These are phyloP conservation scores for Dactylella cylindrospora DNA, from an alignment of 2,329 filamentous ascomycete genomes.

Conservation along the genomic window DNA sequence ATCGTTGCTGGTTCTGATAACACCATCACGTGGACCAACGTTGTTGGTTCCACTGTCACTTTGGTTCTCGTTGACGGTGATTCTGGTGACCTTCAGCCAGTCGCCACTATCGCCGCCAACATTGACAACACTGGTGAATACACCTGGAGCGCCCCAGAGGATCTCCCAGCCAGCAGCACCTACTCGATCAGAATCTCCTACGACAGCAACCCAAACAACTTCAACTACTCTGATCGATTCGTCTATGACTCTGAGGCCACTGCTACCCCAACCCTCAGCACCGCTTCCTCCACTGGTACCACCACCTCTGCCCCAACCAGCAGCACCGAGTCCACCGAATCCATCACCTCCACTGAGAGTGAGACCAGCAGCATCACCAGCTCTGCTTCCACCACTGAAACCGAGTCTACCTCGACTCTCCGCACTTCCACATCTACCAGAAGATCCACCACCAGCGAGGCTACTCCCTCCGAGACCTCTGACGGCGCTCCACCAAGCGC, in stretches of 20 bases:
- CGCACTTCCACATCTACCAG: not conserved
- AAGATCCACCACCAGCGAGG: constrained; percentile 1
- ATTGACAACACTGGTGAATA: constrained; percentile 14
- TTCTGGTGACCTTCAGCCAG: not conserved
- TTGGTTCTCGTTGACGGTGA: constrained; percentile 18
- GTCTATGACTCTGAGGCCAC: constrained; percentile 1
- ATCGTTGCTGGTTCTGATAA: constrained; percentile 3
- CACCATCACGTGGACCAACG: constrained; percentile 24
- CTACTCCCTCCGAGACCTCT: constrained; percentile 1
- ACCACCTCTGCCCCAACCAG: constrained; percentile 5
- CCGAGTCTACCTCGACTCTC: constrained; percentile 14
- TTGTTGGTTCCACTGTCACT: constrained; percentile 5
- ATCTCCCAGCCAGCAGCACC: constrained; percentile 2
- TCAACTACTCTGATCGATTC: constrained; percentile 44
- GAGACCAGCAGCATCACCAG: not conserved
- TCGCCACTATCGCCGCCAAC: constrained; percentile 6
- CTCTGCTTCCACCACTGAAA: not conserved
- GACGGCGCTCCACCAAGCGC: constrained; percentile 28
- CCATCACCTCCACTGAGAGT: not conserved
- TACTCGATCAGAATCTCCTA: constrained; percentile 39
- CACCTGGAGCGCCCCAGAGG: constrained; percentile 20
- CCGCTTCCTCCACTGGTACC: not conserved
- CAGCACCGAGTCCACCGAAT: not conserved
- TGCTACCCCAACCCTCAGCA: not conserved
- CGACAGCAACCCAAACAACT: constrained; percentile 23